These are phyloP conservation scores for Diplosphaera chodatii DNA, from an alignment of 139 green algal genomes.

Conservation along the genomic window DNA sequence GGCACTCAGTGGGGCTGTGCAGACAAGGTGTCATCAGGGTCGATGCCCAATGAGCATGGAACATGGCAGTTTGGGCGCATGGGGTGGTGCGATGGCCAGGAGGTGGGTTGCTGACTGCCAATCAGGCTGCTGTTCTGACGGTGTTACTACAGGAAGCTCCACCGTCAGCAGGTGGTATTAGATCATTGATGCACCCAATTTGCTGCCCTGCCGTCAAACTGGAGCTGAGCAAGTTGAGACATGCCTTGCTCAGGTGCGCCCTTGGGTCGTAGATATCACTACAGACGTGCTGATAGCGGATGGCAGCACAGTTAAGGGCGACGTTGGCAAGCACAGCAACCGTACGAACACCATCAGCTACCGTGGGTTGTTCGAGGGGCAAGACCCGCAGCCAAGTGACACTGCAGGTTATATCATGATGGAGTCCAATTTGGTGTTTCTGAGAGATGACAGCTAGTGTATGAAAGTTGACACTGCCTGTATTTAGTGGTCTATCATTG, in stretches of 20 bases:
- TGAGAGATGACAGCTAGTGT: no score
- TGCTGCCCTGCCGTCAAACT: no score
- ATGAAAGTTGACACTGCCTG: no score
- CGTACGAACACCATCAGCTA: slow-evolving; percentile 16
- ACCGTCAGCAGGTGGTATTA: no score
- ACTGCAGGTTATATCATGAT: slow-evolving; percentile 31
- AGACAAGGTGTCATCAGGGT: slow-evolving; percentile 29
- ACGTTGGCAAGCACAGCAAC: not conserved
- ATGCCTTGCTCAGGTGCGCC: slow-evolving; percentile 18
- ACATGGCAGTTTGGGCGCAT: slow-evolving; percentile 49
- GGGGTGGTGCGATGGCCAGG: slow-evolving; percentile 48
- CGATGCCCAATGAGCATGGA: slow-evolving; percentile 49
- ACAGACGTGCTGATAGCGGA: not conserved
- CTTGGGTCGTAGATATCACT: slow-evolving; percentile 22
- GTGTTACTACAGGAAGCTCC: no score
- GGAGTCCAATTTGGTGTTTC: slow-evolving; percentile 15
- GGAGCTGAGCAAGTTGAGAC: no score
- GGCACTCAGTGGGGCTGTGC: slow-evolving; percentile 44
- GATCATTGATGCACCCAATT: no score
- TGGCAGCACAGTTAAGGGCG: no score
- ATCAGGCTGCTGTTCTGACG: no score
- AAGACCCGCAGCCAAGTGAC: slow-evolving; percentile 1
- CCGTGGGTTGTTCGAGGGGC: slow-evolving; percentile 12
- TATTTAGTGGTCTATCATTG: no score
- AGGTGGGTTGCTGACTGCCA: no score